Base-by-base conservation (phyloP, 495 filamentous ascomycete genomes). In the Annulohypoxylon maeteangense region DNA sequence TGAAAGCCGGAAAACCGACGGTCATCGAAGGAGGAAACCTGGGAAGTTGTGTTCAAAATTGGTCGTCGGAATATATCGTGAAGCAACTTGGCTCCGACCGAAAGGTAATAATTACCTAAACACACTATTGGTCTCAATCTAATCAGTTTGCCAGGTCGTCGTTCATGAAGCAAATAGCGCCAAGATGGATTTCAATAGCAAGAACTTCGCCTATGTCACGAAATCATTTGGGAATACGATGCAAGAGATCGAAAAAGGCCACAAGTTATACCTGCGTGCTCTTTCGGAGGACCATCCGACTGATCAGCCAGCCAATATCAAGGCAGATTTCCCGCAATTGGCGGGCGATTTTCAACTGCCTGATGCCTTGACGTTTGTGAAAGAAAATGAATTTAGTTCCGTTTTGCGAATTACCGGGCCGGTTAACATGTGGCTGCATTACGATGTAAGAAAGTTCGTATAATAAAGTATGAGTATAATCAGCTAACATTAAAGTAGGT, bases 401-500 rank as follows among this genome's bases (percentile, higher is more conserved):
- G 90, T 93, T 0, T 78, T 97, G 23, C 84, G 93, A 25, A 89
- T 97, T 44, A 94, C 92, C 12, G 92, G 93, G 1, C 89, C 87
- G 0, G 93, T 96, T 3, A 90, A 87, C 25, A 93, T 98, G 88
- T 97, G 93, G 94, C 83, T 97, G 25, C 93, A 97, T 78, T 97
- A 94, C 81, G 93, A 97, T 78, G 91, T 92, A 79, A 82, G 86
- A 79, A 14, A 29, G n/a, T 4, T 3, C 11, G 23, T 25, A 29
- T n/a, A 10, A 25, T 40, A 44, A 2, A 12, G 27, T 14, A 27
- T 29, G 29, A 23, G 25, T 44, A 22, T 48, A 23, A 2, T 53
- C 63, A 12, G 42, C 68, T 77, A 14, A 78, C 65, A 40, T 20
- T 16, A 12, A 32, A 4, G 3, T 23, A 90, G 89, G 92, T 94